A percentile compares a stretch with the other conserved stretches of the same genome.
These are phyloP conservation scores for Blastobotrys americana DNA, from an alignment of 805 yeast species.

Conservation along the genomic window DNA sequence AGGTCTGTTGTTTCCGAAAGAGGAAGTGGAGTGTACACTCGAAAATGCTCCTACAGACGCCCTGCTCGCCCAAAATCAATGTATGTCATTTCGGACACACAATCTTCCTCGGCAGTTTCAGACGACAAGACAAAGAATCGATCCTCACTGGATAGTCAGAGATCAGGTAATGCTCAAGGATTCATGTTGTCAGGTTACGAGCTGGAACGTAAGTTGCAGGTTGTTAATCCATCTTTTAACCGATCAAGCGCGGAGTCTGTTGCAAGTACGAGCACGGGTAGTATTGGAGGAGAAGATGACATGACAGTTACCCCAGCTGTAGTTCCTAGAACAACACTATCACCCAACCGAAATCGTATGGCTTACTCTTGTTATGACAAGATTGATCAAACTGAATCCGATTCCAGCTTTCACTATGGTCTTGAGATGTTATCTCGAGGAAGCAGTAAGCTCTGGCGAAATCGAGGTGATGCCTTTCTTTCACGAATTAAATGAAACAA, in stretches of 20 bases:
- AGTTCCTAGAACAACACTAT: background rate
- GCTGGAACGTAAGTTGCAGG: constrained; percentile 11
- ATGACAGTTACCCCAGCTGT: too few species aligned
- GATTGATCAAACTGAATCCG: background rate
- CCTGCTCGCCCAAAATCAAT: background rate
- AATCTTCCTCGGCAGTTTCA: background rate
- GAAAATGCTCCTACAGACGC: constrained; percentile 4
- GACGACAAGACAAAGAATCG: background rate
- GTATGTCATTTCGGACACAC: background rate
- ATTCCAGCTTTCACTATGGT: background rate
- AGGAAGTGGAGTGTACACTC: constrained; percentile 8
- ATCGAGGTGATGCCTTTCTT: constrained; percentile 1
- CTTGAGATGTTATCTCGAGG: background rate
- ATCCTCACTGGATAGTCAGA: background rate
- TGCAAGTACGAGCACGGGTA: background rate
- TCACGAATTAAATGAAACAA: constrained; percentile 1
- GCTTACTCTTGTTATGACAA: background rate
- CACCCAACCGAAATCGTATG: background rate
- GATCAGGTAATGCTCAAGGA: background rate
- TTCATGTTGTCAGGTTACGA: constrained; percentile 19
- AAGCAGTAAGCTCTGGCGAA: background rate
- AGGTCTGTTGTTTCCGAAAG: background rate
- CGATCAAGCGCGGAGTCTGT: background rate
- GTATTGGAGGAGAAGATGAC: background rate
- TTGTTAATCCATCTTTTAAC: constrained; percentile 11